phyloP scores from a whole-genome alignment of 176 grass and related monocot species.

The Sorghum bicolor region DNA sequence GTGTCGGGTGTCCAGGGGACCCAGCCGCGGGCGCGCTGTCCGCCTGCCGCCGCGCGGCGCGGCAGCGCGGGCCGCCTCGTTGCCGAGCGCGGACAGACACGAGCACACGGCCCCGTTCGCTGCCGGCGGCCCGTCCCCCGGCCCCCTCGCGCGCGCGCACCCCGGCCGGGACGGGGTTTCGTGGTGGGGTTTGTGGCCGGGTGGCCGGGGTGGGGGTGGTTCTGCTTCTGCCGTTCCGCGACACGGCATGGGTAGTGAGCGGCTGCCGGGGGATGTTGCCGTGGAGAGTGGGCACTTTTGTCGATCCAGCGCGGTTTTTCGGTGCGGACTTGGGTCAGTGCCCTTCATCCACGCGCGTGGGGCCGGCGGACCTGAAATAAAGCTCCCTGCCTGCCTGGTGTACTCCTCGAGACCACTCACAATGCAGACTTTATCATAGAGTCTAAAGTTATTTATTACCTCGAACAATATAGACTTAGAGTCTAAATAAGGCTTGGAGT shows the following conservation, averaged over 20 bases:
- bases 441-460: too few species aligned
- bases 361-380: background rate
- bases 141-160: background rate
- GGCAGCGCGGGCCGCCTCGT: background rate
- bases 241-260: background rate
- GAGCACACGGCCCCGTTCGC: background rate
- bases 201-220: background rate
- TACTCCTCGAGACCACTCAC: too few species aligned
- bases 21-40: constrained; percentile 19
- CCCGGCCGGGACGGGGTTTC: background rate
- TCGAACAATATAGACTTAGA: too few species aligned
- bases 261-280: constrained; percentile 4
- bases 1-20: constrained; percentile 48
- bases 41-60: constrained; percentile 2
- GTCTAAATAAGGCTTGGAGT: too few species aligned
- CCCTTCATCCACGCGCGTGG: background rate
- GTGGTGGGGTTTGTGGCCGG: background rate
- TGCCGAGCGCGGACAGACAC: background rate
- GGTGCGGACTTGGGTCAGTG: background rate
- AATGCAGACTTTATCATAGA: too few species aligned
- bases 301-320: background rate
- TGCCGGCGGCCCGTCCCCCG: background rate
- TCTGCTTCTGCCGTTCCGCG: background rate
- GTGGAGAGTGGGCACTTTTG: background rate
- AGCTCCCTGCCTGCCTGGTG: background rate